phyloP scores from a whole-genome alignment of 179 eudicot genomes.

The Spergularia azorica region DNA sequence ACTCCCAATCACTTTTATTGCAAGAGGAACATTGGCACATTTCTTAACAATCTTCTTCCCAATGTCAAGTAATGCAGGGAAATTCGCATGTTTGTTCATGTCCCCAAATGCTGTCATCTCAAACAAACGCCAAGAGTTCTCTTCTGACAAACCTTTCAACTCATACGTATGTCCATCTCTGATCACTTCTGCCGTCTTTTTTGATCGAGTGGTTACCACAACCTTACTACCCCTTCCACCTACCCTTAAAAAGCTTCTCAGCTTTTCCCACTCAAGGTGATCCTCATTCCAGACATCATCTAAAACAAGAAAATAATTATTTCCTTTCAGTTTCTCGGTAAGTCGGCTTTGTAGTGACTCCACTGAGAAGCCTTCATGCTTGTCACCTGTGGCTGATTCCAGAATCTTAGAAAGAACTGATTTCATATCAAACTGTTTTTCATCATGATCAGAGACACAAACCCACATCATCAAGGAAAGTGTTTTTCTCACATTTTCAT shows the following conservation, averaged over 20 bases:
- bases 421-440: slow-evolving; percentile 10
- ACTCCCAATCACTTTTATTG: slow-evolving; percentile 25
- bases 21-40: slow-evolving; percentile 26
- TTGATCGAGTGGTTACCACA: slow-evolving; percentile 28
- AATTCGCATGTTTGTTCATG: neutral
- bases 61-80: slow-evolving; percentile 6
- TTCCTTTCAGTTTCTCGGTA: slow-evolving; percentile 1
- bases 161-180: slow-evolving; percentile 1
- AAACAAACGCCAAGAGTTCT: slow-evolving; percentile 24
- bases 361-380: neutral
- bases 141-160: slow-evolving; percentile 27
- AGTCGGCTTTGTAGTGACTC: slow-evolving; percentile 20
- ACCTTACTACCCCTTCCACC: slow-evolving; percentile 21
- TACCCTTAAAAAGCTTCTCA: slow-evolving; percentile 10
- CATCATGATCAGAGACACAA: slow-evolving; percentile 33
- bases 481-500: neutral
- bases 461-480: slow-evolving; percentile 29
- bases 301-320: slow-evolving; percentile 25
- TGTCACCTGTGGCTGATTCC: slow-evolving; percentile 15
- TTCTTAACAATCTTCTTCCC: slow-evolving; percentile 29
- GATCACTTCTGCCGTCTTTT: slow-evolving; percentile 20
- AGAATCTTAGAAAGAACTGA: slow-evolving; percentile 4
- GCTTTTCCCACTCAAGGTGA: slow-evolving; percentile 15
- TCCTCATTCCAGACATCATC: slow-evolving; percentile 40
- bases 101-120: slow-evolving; percentile 22